Conservation (phyloP, 768 basidiomycete genomes). For the Collybia mongolica region DNA sequence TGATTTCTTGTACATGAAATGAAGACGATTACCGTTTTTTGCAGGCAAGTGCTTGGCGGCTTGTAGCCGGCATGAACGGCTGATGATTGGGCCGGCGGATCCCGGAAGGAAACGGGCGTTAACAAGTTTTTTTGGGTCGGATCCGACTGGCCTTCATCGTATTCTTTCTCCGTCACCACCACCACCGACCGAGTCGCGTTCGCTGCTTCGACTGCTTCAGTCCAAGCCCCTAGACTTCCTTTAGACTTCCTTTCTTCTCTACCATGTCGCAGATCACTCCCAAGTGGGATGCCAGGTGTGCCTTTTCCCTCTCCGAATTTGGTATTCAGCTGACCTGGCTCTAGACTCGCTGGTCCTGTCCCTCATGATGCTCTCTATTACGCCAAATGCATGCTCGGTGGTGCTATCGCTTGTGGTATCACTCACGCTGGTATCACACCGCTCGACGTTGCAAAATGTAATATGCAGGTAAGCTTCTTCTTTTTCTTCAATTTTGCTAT, state of each 20-base stretch:
- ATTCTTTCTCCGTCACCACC: slow-evolving; percentile 24
- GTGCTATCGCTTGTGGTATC: slow-evolving; percentile 82
- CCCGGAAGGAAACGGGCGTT: slow-evolving; percentile 36
- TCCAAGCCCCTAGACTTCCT: slow-evolving; percentile 26
- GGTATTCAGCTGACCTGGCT: slow-evolving; percentile 6
- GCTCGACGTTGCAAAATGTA: slow-evolving; percentile 87
- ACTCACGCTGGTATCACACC: slow-evolving; percentile 89
- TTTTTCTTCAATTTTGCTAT: background rate
- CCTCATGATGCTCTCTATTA: slow-evolving; percentile 78
- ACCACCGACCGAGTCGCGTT: slow-evolving; percentile 19
- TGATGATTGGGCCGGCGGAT: slow-evolving; percentile 34
- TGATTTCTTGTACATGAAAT: too few species aligned
- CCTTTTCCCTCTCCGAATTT: background rate
- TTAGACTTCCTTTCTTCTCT: slow-evolving; percentile 35
- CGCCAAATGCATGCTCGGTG: slow-evolving; percentile 85
- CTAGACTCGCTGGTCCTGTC: slow-evolving; percentile 67
- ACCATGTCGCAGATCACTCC: slow-evolving; percentile 46
- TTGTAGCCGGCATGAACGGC: slow-evolving; percentile 19
- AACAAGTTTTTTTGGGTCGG: slow-evolving; percentile 25
- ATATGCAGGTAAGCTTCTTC: slow-evolving; percentile 68
- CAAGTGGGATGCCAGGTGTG: slow-evolving; percentile 78
- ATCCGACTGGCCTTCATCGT: slow-evolving; percentile 15
- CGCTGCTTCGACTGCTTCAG: slow-evolving; percentile 21
- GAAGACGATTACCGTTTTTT: too few species aligned
- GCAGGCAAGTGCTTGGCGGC: too few species aligned